phyloP scores from a whole-genome alignment of 2,329 filamentous ascomycete species.

The Aspergillus uvarum region DNA sequence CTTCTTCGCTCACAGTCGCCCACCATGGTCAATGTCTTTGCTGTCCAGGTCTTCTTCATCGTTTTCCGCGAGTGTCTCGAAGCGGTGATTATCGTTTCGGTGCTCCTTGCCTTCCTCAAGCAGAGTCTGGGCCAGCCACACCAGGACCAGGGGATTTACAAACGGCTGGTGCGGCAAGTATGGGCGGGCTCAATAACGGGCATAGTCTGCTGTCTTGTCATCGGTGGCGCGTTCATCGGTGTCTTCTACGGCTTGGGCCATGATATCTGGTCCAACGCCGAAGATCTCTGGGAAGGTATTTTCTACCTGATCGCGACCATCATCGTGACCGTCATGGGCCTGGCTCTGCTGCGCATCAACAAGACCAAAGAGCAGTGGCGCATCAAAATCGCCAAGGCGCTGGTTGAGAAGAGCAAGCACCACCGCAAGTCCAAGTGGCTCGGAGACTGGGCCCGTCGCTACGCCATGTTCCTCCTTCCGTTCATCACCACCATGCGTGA shows the following conservation, averaged over 20 bases:
- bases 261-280: slow-evolving; percentile 65
- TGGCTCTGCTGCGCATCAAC: slow-evolving; percentile 74
- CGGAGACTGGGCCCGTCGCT: slow-evolving; percentile 70
- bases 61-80: slow-evolving; percentile 84
- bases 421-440: slow-evolving; percentile 46
- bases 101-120: slow-evolving; percentile 82
- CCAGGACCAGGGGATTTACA: neutral
- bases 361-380: slow-evolving; percentile 87
- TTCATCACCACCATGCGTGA: slow-evolving; percentile 63
- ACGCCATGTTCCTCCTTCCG: slow-evolving; percentile 80
- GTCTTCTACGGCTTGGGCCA: slow-evolving; percentile 70
- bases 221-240: slow-evolving; percentile 68
- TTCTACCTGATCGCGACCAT: slow-evolving; percentile 73
- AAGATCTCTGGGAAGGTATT: slow-evolving; percentile 78
- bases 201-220: slow-evolving; percentile 62
- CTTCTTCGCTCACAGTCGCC: neutral
- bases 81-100: slow-evolving; percentile 79
- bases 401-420: slow-evolving; percentile 54
- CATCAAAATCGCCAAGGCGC: slow-evolving; percentile 71
- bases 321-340: slow-evolving; percentile 80
- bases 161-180: slow-evolving; percentile 32
- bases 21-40: neutral
- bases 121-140: slow-evolving; percentile 62
- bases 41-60: slow-evolving; percentile 71
- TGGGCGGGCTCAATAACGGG: slow-evolving; percentile 68